Evolutionary conservation across 176 grass and related monocot genomes (phyloP), one percentile per base, ranked within the genome.

Genomic region (Oryza glaberrima): DNA sequence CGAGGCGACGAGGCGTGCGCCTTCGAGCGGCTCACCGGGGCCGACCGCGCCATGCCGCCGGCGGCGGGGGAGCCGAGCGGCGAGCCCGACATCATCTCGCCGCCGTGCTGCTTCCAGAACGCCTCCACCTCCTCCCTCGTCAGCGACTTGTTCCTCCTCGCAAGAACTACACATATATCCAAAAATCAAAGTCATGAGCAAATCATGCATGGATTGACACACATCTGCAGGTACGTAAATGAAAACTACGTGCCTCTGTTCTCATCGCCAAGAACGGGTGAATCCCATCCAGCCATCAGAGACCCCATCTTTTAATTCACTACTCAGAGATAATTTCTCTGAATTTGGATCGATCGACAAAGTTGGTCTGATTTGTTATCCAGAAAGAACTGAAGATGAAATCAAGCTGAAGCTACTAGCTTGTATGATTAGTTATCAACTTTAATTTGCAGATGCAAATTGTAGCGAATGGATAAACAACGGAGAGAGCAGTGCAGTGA

Each of bases 211-310:
- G 36, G 36, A 38, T 38, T 1, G 36, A 38, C 5, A 38, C 36
- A 38, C 13, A 19, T 12, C 14, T 17, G 47, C 45, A 68, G 13
- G 26, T 20, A 66, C 15, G 64, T 68, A 11, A 4, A 22, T 47
- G 26, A 5, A 52, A 11, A 20, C n/a, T 23, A n/a, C 17, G 3
- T 82, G 92, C 93, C 89, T 90, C 76, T 83, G 45, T 65, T 48
- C 19, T 74, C 72, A 30, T 88, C 48, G 4, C 52, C 93, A 36
- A 90, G 65, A 82, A 89, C 69, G 0, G 73, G 73, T 12, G 96
- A 90, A 72, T 83, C 91, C 96, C 96, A 98, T 48, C 96, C 96
- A 43, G 93, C 87, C 93, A 95, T 95, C 23, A 98, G 93, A 69
- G 96, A 98, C 5, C 96, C 96, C 96, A 98, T 98, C 11, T 86